Percentiles rank a stretch among this genome's conserved stretches.
Conservation (phyloP, 192 early-diverging fungal species). For the Geranomyces variabilis region DNA sequence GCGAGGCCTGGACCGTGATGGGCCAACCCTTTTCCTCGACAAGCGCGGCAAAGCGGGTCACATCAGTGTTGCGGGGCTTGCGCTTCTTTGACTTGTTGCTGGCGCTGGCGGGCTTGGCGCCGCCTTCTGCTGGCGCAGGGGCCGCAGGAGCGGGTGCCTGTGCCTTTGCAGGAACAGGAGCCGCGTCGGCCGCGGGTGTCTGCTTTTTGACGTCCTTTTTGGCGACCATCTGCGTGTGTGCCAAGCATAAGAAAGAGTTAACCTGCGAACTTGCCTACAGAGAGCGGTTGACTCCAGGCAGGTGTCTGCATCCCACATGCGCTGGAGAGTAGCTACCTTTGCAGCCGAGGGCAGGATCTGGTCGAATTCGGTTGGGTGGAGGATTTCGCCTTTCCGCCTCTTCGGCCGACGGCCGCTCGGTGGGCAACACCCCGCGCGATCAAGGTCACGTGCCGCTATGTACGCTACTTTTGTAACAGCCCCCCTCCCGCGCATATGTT, state of each 20-base stretch:
- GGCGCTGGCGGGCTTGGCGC: neutral
- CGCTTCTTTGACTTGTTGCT: slow-evolving; percentile 11
- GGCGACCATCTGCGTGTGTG: neutral
- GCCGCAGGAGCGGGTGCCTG: slow-evolving; percentile 4
- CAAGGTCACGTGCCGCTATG: too few relatives aligned
- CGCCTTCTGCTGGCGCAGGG: neutral
- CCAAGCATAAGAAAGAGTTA: neutral
- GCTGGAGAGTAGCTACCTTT: too few relatives aligned
- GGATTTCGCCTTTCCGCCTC: too few relatives aligned
- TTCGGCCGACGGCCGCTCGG: too few relatives aligned
- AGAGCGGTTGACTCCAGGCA: too few relatives aligned
- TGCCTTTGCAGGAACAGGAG: slow-evolving; percentile 9
- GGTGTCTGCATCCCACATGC: too few relatives aligned
- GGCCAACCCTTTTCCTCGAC: slow-evolving; percentile 17
- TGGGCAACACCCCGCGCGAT: too few relatives aligned
- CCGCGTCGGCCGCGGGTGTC: neutral
- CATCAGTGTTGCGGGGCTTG: slow-evolving; percentile 20
- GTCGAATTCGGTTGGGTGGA: too few relatives aligned
- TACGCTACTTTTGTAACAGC: too few relatives aligned
- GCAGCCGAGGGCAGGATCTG: too few relatives aligned
- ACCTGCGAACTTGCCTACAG: too few relatives aligned
- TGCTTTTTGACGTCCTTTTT: slow-evolving; percentile 7
- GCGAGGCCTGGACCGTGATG: slow-evolving; percentile 29
- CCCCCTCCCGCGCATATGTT: too few relatives aligned
- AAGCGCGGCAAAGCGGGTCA: slow-evolving; percentile 14